These are phyloP conservation scores for Ochetophila trinervis DNA, from an alignment of 306 rosid genomes.

Conservation along the genomic window DNA sequence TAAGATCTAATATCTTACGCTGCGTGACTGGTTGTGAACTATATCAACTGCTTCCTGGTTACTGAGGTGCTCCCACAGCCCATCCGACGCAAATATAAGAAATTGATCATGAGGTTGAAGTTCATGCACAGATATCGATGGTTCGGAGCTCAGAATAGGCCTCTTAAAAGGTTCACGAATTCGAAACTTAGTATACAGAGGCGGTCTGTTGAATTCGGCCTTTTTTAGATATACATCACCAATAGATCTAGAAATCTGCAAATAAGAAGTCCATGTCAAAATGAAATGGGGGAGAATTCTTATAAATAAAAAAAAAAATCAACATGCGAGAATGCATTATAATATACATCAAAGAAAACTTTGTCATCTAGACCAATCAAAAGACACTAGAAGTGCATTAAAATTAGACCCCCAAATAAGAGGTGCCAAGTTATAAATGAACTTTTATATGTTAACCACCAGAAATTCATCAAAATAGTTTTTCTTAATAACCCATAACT, in stretches of 20 bases:
- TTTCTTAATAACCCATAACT: too few species aligned
- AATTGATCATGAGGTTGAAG: conserved; percentile 71
- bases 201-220: conserved; percentile 80
- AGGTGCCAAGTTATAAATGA: too few species aligned
- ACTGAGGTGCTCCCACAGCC: conserved; percentile 91
- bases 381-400: too few species aligned
- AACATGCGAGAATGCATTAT: too few species aligned
- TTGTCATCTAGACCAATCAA: too few species aligned
- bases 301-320: too few species aligned
- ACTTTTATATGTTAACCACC: too few species aligned
- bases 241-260: conserved; percentile 79
- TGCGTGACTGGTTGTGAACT: conserved; percentile 66
- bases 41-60: conserved; percentile 89
- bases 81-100: conserved; percentile 89
- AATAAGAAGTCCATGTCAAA: background rate
- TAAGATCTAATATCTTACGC: conserved; percentile 43
- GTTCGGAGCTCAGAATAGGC: conserved; percentile 85
- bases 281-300: too few species aligned
- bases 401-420: too few species aligned
- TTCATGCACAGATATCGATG: conserved; percentile 64
- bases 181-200: conserved; percentile 71
- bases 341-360: too few species aligned
- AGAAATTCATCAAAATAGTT: too few species aligned
- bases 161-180: conserved; percentile 64
- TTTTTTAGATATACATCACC: conserved; percentile 79